A percentile compares a stretch with the other conserved stretches of the same genome.
Conservation (phyloP, 352 stramenopile genomes). For the Phytophthora citrophthora region DNA sequence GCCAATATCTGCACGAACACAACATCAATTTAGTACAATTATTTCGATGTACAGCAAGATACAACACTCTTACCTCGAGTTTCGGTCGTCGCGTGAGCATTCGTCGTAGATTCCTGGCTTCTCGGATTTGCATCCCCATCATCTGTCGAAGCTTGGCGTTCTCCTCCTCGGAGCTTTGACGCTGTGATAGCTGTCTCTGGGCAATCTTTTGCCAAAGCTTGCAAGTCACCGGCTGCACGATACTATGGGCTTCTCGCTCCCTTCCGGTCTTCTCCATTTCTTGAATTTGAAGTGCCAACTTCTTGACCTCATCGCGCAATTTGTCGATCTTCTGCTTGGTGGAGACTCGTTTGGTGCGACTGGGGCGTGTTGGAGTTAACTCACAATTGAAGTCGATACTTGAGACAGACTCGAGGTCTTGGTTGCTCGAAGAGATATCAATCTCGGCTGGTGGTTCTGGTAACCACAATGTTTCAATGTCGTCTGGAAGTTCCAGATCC, state of each 20-base stretch:
- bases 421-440: too few species aligned
- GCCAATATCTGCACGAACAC: too few species aligned
- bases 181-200: background rate
- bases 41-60: too few species aligned
- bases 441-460: too few species aligned
- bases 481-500: background rate
- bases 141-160: background rate
- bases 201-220: background rate
- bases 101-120: background rate
- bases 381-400: too few species aligned
- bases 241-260: background rate
- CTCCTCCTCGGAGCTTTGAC: background rate
- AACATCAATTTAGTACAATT: too few species aligned
- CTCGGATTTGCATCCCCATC: background rate
- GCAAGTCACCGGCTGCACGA: background rate
- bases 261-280: background rate
- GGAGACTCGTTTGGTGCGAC: background rate
- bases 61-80: background rate
- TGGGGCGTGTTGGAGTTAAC: background rate
- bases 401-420: too few species aligned
- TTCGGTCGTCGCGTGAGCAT: background rate
- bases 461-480: too few species aligned
- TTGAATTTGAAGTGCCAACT: constrained; percentile 7
- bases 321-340: constrained; percentile 11
- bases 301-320: background rate